Base-by-base conservation (phyloP, 352 stramenopile species). In the Phytopythium cucurbitacearum region DNA sequence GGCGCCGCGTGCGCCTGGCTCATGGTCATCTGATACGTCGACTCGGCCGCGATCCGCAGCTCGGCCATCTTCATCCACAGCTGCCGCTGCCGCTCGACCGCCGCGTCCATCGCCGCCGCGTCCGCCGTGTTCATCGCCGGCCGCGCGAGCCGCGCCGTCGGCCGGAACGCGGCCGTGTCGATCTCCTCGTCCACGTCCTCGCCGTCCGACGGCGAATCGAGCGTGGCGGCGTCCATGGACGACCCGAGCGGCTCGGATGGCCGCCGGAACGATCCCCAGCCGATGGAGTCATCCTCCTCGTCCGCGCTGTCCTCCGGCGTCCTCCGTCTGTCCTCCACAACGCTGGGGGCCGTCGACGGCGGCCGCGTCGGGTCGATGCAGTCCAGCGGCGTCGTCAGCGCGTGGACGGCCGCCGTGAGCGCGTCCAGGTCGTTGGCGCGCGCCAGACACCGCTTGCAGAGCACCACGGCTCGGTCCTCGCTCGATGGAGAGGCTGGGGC, bases 371-470 rank as follows among this genome's bases (percentile, higher is more conserved):
- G 21, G 21, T 28, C 21, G 2, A 28, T 28, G 16, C 16, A 38
- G 15, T 4, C 28, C 48, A n/a, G 39, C 36, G 37, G 16, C 21
- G 13, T 37, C 39, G 21, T 28, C 21, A 28, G 21, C 21, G 21
- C 21, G 21, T 28, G 21, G 21, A 28, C 21, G 12, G 48, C 48
- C 39, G 48, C 48, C 12, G 48, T 45, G 3, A 38, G 54, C 7
- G 67, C 67, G 41, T 75, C 67, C 56, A 69, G 43, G 35, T 55
- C 49, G 4, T 42, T 43, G 1, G 50, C 60, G 5, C 53, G 64
- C 53, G 63, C 56, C 32, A 87, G 65, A 48, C 76, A 90, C 12
- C 63, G 71, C 53, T 84, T 85, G 53, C 79, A 90, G 7, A 90
- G 67, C 5, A 70, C 44, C 51, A 69, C 74, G 3, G 55, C 42